Evolutionary conservation across 257 asterid species (phyloP).

Genomic region (Ligustrum vulgare): DNA sequence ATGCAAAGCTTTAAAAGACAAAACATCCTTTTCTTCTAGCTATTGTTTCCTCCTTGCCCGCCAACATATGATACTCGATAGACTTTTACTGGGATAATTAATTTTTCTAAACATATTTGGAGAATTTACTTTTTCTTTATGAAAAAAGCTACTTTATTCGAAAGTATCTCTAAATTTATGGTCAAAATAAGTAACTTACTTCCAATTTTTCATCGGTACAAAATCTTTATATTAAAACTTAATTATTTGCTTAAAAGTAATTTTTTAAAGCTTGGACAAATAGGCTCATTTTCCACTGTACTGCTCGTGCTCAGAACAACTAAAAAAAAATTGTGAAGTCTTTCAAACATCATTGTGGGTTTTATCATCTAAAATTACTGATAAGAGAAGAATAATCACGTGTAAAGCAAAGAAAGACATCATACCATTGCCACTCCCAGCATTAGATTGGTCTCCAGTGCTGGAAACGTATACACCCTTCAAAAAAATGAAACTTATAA

Average conservation of each 20-base stretch:
- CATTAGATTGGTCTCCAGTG: conserved; percentile 72
- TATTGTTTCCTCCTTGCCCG: background rate
- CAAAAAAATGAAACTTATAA: conserved; percentile 6
- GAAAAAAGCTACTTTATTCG: background rate
- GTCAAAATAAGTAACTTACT: background rate
- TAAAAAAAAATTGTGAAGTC: background rate
- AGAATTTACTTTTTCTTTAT: background rate
- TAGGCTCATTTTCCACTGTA: background rate
- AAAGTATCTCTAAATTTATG: background rate
- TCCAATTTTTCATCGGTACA: background rate
- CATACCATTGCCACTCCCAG: conserved; percentile 68
- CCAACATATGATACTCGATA: background rate
- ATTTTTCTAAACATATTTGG: background rate
- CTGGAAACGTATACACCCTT: conserved; percentile 66
- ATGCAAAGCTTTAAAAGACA: background rate
- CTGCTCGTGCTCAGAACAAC: background rate
- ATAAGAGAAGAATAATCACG: background rate
- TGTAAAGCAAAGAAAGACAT: conserved; percentile 5
- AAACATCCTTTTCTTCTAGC: background rate
- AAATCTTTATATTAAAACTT: background rate
- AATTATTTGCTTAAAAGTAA: background rate
- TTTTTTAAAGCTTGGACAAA: background rate
- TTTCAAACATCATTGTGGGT: background rate
- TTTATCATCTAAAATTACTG: background rate
- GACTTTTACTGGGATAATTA: background rate